These are phyloP conservation scores for Hericium rajendrae DNA, from an alignment of 768 basidiomycete species.

Conservation along the genomic window DNA sequence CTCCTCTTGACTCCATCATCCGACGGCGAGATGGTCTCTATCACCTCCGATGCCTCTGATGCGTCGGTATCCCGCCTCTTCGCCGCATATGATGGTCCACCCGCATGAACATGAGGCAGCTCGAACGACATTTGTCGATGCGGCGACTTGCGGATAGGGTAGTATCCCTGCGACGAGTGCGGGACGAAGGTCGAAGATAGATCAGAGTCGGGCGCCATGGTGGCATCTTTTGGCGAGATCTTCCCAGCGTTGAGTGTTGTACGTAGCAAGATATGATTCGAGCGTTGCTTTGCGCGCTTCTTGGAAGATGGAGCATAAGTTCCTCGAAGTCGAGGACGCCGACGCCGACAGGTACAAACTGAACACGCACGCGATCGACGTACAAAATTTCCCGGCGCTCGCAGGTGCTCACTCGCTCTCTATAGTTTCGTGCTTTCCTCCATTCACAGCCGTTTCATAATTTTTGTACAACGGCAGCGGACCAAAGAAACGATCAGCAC, in stretches of 20 bases:
- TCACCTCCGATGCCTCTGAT: not conserved
- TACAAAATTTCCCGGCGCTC: too few relatives aligned
- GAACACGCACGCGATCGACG: too few relatives aligned
- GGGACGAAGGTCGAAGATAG: slow-evolving; percentile 5
- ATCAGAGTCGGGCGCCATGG: slow-evolving; percentile 3
- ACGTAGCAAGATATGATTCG: not conserved
- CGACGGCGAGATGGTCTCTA: slow-evolving; percentile 18
- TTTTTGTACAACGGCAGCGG: too few relatives aligned
- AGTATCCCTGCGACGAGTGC: slow-evolving; percentile 4
- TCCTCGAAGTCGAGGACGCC: too few relatives aligned
- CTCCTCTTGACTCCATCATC: slow-evolving; percentile 54
- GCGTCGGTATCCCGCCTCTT: not conserved
- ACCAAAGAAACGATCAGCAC: slow-evolving; percentile 41
- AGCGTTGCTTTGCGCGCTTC: too few relatives aligned
- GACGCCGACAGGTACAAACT: too few relatives aligned
- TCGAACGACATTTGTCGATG: not conserved
- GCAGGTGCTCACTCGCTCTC: too few relatives aligned
- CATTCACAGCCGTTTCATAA: too few relatives aligned
- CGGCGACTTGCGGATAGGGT: not conserved
- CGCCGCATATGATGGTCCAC: not conserved
- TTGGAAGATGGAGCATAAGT: too few relatives aligned
- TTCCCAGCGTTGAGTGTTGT: not conserved
- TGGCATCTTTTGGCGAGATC: not conserved
- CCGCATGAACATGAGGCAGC: not conserved
- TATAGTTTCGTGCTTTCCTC: too few relatives aligned